A percentile compares a stretch with the other conserved stretches of the same genome.
phyloP scores from a whole-genome alignment of 1,284 basidiomycete genomes.

The Leccinum solheimii region DNA sequence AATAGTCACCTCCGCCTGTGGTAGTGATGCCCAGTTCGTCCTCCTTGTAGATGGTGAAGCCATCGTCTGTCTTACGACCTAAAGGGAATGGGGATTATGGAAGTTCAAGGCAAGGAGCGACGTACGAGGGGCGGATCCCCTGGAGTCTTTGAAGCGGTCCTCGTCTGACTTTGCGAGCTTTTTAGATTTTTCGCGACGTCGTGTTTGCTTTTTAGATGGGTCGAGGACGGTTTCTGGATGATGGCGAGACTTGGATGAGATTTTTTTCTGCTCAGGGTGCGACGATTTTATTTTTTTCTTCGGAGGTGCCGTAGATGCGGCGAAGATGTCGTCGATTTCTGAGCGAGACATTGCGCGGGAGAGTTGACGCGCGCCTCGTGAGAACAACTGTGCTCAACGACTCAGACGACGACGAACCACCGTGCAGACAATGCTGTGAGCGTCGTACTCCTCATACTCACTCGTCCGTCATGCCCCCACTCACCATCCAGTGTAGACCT shows the following conservation, averaged over 20 bases:
- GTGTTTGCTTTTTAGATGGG: constrained; percentile 24
- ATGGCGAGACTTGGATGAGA: constrained; percentile 15
- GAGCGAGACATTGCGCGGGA: constrained; percentile 45
- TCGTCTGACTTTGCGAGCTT: constrained; percentile 40
- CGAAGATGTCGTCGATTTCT: constrained; percentile 81
- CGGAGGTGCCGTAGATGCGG: constrained; percentile 37
- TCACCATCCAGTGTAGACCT: constrained; percentile 27
- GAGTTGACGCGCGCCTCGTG: constrained; percentile 17
- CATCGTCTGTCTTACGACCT: constrained; percentile 86
- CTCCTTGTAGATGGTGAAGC: constrained; percentile 83
- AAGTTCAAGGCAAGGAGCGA: constrained; percentile 21
- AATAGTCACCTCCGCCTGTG: constrained; percentile 70
- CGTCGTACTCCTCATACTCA: constrained; percentile 1
- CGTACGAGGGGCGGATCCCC: constrained; percentile 73
- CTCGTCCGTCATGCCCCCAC: neutral
- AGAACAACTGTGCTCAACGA: constrained; percentile 21
- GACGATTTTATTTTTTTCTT: constrained; percentile 41
- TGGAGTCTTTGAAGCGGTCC: constrained; percentile 71
- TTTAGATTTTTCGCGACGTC: constrained; percentile 26
- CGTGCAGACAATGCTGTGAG: constrained; percentile 39
- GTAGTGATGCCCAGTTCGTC: constrained; percentile 78
- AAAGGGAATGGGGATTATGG: constrained; percentile 15
- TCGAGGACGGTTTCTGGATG: constrained; percentile 29
- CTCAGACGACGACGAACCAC: constrained; percentile 11
- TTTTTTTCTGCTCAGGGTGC: constrained; percentile 24